A percentile compares a stretch with the other conserved stretches of the same genome.
Evolutionary conservation across 768 basidiomycete species (phyloP).

Genomic region (Polyporus arcularius): DNA sequence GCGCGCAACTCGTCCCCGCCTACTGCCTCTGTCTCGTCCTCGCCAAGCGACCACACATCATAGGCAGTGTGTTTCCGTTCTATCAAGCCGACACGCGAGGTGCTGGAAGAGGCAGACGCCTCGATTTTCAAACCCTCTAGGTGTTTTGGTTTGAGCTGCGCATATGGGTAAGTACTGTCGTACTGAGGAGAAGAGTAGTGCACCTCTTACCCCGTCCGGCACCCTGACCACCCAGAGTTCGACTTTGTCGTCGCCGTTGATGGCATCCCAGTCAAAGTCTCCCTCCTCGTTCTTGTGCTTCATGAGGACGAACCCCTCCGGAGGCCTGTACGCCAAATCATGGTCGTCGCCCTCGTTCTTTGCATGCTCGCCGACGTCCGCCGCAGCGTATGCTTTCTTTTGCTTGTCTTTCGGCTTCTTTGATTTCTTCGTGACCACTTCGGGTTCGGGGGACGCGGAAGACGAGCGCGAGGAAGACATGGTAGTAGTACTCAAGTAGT

Average conservation of each 20-base stretch:
- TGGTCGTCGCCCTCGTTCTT: slow-evolving; percentile 57
- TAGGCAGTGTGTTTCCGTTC: slow-evolving; percentile 55
- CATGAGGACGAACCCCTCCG: slow-evolving; percentile 50
- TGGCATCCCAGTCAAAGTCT: slow-evolving; percentile 68
- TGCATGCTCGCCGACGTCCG: slow-evolving; percentile 28
- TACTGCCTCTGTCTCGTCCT: slow-evolving; percentile 37
- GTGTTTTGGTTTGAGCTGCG: slow-evolving; percentile 66
- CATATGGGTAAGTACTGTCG: neutral
- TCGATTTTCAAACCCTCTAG: slow-evolving; percentile 55
- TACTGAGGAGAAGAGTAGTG: neutral
- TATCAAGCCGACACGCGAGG: slow-evolving; percentile 48
- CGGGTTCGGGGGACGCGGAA: slow-evolving; percentile 22
- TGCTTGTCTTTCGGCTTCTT: slow-evolving; percentile 31
- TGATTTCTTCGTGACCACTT: slow-evolving; percentile 20
- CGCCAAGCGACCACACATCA: slow-evolving; percentile 67
- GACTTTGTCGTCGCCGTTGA: slow-evolving; percentile 54
- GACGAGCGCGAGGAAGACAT: slow-evolving; percentile 16
- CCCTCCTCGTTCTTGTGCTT: slow-evolving; percentile 43
- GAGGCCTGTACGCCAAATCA: slow-evolving; percentile 63
- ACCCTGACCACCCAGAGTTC: slow-evolving; percentile 75
- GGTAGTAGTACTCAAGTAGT: too few species aligned
- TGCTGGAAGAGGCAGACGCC: slow-evolving; percentile 38
- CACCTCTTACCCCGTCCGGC: slow-evolving; percentile 59
- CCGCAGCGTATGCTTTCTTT: slow-evolving; percentile 16
- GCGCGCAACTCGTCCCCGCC: slow-evolving; percentile 66